phyloP scores from a whole-genome alignment of 2,329 filamentous ascomycete species.

The Ceratocystiopsis sp. region DNA sequence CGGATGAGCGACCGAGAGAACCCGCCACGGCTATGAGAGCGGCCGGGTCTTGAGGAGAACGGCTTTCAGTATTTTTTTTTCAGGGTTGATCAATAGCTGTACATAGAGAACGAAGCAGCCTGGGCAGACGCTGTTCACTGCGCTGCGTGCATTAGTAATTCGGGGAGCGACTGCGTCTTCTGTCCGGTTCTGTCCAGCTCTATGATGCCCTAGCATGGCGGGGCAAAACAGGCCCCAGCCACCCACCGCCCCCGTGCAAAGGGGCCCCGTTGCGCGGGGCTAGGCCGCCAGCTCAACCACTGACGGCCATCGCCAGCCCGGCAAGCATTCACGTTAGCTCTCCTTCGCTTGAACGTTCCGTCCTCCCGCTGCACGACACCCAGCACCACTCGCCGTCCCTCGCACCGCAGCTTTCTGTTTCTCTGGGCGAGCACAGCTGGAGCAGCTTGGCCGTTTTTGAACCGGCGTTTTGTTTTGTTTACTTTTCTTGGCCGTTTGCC shows the following conservation, averaged over 20 bases:
- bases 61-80: neutral
- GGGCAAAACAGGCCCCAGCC: neutral
- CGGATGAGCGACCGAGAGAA: constrained; percentile 9
- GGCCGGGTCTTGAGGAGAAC: neutral
- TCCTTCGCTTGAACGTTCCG: too few relatives aligned
- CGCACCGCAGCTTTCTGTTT: too few relatives aligned
- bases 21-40: constrained; percentile 6
- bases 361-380: too few relatives aligned
- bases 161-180: neutral
- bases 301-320: too few relatives aligned
- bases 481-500: neutral
- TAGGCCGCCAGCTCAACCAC: too few relatives aligned
- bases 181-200: constrained; percentile 6
- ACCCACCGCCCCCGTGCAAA: neutral
- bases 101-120: neutral
- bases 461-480: neutral
- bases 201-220: neutral
- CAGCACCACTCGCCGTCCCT: too few relatives aligned
- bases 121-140: neutral
- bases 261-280: too few relatives aligned
- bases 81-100: neutral
- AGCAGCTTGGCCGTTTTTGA: too few relatives aligned
- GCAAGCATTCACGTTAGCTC: too few relatives aligned
- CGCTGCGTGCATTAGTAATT: constrained; percentile 3
- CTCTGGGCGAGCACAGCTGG: too few relatives aligned